phyloP scores from a whole-genome alignment of 2,329 filamentous ascomycete genomes.

The Zymoseptoria pseudotritici region DNA sequence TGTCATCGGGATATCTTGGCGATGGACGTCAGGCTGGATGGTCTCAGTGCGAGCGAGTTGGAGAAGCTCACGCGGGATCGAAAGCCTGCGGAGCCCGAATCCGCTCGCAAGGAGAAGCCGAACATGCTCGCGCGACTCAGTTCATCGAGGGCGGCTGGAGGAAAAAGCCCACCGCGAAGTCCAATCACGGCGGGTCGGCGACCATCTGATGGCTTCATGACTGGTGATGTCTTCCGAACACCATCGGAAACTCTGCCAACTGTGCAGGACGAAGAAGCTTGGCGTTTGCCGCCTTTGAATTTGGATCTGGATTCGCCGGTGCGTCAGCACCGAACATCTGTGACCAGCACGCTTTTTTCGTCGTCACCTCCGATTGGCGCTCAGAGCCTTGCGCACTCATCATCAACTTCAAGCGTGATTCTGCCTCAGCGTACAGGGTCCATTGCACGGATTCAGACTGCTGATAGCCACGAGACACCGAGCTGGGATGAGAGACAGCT shows the following conservation, averaged over 20 bases:
- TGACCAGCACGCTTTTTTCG: constrained; percentile 25
- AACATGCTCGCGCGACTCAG: constrained; percentile 19
- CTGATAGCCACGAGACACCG: constrained; percentile 9
- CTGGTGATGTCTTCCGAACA: constrained; percentile 38
- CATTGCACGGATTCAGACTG: constrained; percentile 14
- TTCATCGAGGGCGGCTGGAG: constrained; percentile 7
- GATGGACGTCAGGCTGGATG: constrained; percentile 78
- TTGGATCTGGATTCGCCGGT: constrained; percentile 21
- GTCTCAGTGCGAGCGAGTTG: constrained; percentile 21
- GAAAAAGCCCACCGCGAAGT: constrained; percentile 21
- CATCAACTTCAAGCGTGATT: constrained; percentile 23
- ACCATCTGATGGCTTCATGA: constrained; percentile 31
- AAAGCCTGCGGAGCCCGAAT: constrained; percentile 11
- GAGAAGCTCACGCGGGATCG: constrained; percentile 12
- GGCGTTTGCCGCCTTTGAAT: constrained; percentile 29
- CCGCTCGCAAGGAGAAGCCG: constrained; percentile 20
- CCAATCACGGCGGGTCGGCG: constrained; percentile 17
- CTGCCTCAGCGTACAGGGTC: constrained; percentile 19
- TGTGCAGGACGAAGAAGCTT: constrained; percentile 15
- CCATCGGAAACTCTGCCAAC: constrained; percentile 35
- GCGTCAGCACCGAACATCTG: constrained; percentile 28
- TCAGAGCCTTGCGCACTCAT: constrained; percentile 23
- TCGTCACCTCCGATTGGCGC: constrained; percentile 17
- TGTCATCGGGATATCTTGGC: constrained; percentile 84
- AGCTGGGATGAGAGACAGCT: constrained; percentile 20